Conservation (phyloP, 257 asterid species). For the Nicotiana obtusifolia region DNA sequence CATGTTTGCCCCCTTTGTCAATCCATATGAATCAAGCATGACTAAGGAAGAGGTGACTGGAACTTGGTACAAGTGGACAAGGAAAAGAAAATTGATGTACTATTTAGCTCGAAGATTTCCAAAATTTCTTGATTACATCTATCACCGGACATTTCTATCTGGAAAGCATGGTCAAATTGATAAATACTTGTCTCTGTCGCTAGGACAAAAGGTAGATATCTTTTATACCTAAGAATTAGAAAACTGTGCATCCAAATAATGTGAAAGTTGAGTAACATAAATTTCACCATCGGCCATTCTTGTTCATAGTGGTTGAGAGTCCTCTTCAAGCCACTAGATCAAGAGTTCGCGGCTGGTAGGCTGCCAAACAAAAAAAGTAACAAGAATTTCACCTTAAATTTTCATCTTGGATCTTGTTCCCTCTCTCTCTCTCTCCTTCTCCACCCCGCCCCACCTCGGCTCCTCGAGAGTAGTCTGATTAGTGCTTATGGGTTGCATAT, state of each 20-base stretch:
- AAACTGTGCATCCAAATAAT: background rate
- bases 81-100: slow-evolving; percentile 41
- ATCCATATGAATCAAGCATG: slow-evolving; percentile 79
- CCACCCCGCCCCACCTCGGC: no score
- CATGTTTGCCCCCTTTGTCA: slow-evolving; percentile 72
- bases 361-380: background rate
- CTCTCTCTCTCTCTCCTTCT: no score
- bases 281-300: background rate
- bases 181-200: slow-evolving; percentile 55
- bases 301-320: no score
- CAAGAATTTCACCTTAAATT: background rate
- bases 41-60: slow-evolving; percentile 59
- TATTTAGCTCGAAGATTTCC: slow-evolving; percentile 73
- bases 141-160: slow-evolving; percentile 57
- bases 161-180: slow-evolving; percentile 77
- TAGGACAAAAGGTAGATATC: slow-evolving; percentile 53
- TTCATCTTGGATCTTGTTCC: background rate
- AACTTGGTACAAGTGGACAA: slow-evolving; percentile 70
- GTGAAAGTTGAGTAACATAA: background rate
- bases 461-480: background rate
- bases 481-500: background rate
- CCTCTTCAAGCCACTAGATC: no score
- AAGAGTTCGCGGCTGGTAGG: no score
- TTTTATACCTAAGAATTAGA: background rate
- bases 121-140: slow-evolving; percentile 51